Percentiles rank a stretch among this genome's conserved stretches.
Conservation (phyloP, 345 rosid species). For the Citrus sp. region DNA sequence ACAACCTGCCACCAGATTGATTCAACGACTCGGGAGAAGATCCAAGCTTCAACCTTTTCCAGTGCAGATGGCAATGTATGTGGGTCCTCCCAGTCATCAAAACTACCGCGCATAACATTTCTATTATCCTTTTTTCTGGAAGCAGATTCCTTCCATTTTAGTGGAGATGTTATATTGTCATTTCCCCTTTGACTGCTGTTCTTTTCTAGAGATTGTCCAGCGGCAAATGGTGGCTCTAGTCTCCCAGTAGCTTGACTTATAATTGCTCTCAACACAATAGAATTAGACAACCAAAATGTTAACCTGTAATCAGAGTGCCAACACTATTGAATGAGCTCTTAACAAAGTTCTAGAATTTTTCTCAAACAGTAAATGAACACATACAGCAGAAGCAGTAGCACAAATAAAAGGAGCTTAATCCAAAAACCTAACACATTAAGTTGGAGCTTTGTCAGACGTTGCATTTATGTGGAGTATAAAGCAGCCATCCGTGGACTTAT, state of each 20-base stretch:
- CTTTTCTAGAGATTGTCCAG: conserved; percentile 30
- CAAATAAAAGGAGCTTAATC: background rate
- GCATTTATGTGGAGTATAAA: background rate
- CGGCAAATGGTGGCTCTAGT: conserved; percentile 31
- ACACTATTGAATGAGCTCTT: background rate
- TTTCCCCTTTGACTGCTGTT: conserved; percentile 37
- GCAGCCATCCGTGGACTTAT: background rate
- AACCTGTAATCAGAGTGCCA: conserved; percentile 45
- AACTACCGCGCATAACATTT: conserved; percentile 20
- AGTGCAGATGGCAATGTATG: conserved; percentile 52
- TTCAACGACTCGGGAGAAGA: conserved; percentile 77
- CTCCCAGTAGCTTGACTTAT: conserved; percentile 46
- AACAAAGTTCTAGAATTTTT: conserved; percentile 8
- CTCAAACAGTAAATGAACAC: background rate
- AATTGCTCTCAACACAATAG: conserved; percentile 68
- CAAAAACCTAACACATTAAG: background rate
- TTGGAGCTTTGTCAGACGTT: background rate
- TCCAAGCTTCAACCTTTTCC: conserved; percentile 92
- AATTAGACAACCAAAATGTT: conserved; percentile 93
- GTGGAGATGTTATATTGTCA: conserved; percentile 31
- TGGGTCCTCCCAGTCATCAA: conserved; percentile 63
- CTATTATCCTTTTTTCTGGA: conserved; percentile 38
- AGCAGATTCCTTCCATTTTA: conserved; percentile 64
- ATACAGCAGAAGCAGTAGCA: background rate
- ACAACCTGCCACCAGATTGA: conserved; percentile 99